Conservation (phyloP, 768 basidiomycete species). For the Nidula microcarpa region DNA sequence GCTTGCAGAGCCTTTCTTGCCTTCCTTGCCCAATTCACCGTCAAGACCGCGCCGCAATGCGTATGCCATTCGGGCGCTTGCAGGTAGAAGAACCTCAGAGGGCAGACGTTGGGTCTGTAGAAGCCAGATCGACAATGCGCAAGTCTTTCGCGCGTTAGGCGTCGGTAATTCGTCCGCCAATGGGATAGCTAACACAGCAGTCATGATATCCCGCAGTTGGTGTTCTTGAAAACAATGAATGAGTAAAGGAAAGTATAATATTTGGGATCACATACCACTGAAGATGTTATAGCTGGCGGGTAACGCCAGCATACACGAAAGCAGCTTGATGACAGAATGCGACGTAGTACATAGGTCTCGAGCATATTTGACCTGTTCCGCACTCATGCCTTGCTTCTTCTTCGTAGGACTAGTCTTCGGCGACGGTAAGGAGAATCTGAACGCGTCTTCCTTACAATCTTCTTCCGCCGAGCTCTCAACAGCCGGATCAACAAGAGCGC, state of each 20-base stretch:
- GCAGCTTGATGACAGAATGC: constrained; percentile 67
- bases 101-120: constrained; percentile 72
- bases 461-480: constrained; percentile 14
- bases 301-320: constrained; percentile 56
- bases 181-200: constrained; percentile 68
- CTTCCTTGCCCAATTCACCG: constrained; percentile 84
- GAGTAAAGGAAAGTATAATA: constrained; percentile 7
- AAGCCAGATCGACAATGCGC: constrained; percentile 71
- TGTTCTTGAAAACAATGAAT: constrained; percentile 34
- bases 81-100: constrained; percentile 52
- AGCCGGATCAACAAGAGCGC: constrained; percentile 60
- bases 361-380: constrained; percentile 74
- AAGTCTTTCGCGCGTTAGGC: constrained; percentile 85
- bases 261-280: constrained; percentile 39
- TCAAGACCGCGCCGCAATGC: constrained; percentile 75
- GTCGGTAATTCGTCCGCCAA: constrained; percentile 68
- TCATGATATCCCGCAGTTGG: constrained; percentile 58
- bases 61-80: constrained; percentile 64
- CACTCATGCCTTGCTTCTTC: constrained; percentile 70
- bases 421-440: constrained; percentile 50
- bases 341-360: constrained; percentile 74
- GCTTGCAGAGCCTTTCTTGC: constrained; percentile 78
- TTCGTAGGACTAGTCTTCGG: constrained; percentile 66
- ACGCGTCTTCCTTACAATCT: constrained; percentile 20
- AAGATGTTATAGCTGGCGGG: constrained; percentile 61